Evolutionary conservation across 495 filamentous ascomycete species (phyloP).

Genomic region (Bacidia gigantensis): DNA sequence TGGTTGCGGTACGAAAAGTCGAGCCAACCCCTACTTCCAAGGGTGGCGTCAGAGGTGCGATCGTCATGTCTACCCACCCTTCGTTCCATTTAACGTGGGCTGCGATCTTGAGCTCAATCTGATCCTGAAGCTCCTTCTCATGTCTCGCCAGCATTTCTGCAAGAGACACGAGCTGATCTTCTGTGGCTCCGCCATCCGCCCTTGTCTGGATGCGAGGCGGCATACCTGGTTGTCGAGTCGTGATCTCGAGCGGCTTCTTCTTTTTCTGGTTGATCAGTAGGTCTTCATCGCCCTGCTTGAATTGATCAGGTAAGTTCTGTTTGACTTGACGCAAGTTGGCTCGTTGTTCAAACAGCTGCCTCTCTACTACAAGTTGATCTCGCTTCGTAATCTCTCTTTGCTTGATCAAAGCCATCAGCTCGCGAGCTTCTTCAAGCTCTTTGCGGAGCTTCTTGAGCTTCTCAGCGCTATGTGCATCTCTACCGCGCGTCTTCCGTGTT

Average conservation of each 20-base stretch:
- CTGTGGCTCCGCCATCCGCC: slow-evolving; percentile 51
- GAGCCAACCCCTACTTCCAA: slow-evolving; percentile 42
- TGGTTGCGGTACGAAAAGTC: slow-evolving; percentile 64
- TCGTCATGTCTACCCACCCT: slow-evolving; percentile 70
- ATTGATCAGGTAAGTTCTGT: slow-evolving; percentile 53
- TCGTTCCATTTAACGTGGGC: slow-evolving; percentile 81
- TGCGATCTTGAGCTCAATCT: slow-evolving; percentile 65
- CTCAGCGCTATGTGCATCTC: slow-evolving; percentile 86
- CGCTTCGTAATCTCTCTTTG: slow-evolving; percentile 65
- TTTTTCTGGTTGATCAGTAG: slow-evolving; percentile 81
- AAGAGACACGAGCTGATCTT: slow-evolving; percentile 64
- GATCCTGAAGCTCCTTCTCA: slow-evolving; percentile 59
- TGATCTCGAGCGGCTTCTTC: slow-evolving; percentile 45
- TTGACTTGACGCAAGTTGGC: slow-evolving; percentile 72
- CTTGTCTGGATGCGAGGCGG: slow-evolving; percentile 57
- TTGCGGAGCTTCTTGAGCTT: slow-evolving; percentile 84
- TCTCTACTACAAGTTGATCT: slow-evolving; percentile 61
- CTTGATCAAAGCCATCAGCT: slow-evolving; percentile 60
- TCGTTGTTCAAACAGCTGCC: slow-evolving; percentile 66
- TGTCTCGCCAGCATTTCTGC: slow-evolving; percentile 67
- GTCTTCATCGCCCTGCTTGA: slow-evolving; percentile 90
- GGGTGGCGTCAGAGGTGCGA: slow-evolving; percentile 63
- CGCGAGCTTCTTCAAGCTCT: slow-evolving; percentile 80
- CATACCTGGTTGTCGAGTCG: slow-evolving; percentile 38
- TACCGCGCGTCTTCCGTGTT: slow-evolving; percentile 82